Evolutionary conservation across 352 stramenopile species (phyloP).

Genomic region (Globisporangium cederbergense): DNA sequence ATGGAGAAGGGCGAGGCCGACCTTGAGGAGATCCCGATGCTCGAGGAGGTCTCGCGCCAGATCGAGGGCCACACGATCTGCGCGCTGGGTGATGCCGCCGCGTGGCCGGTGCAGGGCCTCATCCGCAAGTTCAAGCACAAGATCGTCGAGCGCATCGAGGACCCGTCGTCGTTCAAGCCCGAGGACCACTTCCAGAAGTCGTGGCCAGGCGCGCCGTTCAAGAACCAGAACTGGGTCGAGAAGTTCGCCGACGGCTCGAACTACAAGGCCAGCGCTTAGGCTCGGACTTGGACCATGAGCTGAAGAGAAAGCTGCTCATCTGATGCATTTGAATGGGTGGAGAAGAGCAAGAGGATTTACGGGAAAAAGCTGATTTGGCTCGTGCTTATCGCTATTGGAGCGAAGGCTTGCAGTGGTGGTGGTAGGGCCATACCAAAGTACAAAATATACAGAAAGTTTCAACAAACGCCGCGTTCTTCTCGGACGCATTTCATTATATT

Average conservation of each 20-base stretch:
- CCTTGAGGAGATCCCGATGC: slow-evolving; percentile 98
- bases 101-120: slow-evolving; percentile 99
- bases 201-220: slow-evolving; percentile 94
- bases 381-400: neutral
- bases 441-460: slow-evolving; percentile 14
- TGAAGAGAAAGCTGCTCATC: neutral
- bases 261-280: slow-evolving; percentile 81
- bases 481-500: slow-evolving; percentile 35
- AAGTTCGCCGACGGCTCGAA: slow-evolving; percentile 91
- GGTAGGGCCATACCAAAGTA: neutral
- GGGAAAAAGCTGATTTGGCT: slow-evolving; percentile 4
- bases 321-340: neutral
- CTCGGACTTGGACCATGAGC: neutral
- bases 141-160: slow-evolving; percentile 97
- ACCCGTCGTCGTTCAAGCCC: slow-evolving; percentile 92
- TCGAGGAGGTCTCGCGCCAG: slow-evolving; percentile 98
- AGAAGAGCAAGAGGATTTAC: slow-evolving; percentile 1
- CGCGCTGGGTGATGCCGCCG: slow-evolving; percentile 97
- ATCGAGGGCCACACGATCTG: slow-evolving; percentile 99
- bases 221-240: slow-evolving; percentile 94
- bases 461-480: neutral
- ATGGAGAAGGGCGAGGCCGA: slow-evolving; percentile 98
- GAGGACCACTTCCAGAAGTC: slow-evolving; percentile 94
- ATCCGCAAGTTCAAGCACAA: slow-evolving; percentile 99
- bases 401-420: neutral